Base-by-base conservation (phyloP, 31 red algal species). In the Porphyra umbilicalis region DNA sequence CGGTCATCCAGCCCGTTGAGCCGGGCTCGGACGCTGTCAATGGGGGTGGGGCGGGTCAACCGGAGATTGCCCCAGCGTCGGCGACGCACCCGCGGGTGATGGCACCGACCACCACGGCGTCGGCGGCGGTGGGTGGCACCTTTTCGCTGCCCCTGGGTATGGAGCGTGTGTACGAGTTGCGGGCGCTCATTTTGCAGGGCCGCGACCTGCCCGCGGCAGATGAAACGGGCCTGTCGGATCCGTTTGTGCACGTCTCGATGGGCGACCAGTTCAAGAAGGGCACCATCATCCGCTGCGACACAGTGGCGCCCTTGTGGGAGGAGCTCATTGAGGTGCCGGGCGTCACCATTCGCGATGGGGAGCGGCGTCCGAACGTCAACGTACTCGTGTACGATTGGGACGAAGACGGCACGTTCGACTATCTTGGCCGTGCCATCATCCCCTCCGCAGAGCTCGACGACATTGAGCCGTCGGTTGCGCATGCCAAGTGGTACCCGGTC, bases 351-450 rank as follows among this genome's bases (percentile, higher is more conserved):
- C 83, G 90, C 35, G 94, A 96, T 11, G 90, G 88, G 10, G 86
- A 96, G 78, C 83, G 88, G 42, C 86, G 88, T 37, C 94, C 94
- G n/a, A 92, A 96, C 77, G 94, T 96, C 14, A 96, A 96, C 75
- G 85, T 96, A 8, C 34, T 96, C 33, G 91, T 96, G 36, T 92
- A 96, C 78, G 94, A 96, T 76, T 90, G 79, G 36, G 87, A 96
- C 78, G 86, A 80, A 35, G 89, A 90, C 18, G 38, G 35, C 38
- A 84, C 81, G 30, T 89, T 88, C 83, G 78, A 89, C n/a, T 98
- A 94, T 76, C 81, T 98, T 30, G 95, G 95, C 32, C 87, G 95
- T 33, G 90, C 91, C 10, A 94, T 98, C 46, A 94, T 98, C 88
- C 84, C 91, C 8, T 77, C 84, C 10, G 81, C 83, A 6, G 87